Percentiles rank a stretch among this genome's conserved stretches.
Conservation (phyloP, 805 yeast genomes). For the Hanseniaspora valbyensis region DNA sequence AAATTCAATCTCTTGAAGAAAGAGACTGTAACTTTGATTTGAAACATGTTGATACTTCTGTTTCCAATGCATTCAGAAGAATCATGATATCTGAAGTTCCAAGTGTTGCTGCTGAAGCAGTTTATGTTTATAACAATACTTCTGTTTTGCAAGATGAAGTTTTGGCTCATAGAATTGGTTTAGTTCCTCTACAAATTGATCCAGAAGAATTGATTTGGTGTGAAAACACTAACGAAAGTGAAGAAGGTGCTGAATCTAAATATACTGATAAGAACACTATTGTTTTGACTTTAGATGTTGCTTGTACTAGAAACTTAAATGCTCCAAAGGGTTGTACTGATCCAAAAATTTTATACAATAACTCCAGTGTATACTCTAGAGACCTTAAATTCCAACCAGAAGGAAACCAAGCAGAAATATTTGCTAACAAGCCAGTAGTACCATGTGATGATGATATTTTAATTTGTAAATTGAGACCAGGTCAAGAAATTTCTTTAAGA, state of each 20-base stretch:
- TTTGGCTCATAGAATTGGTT: slow-evolving; percentile 86
- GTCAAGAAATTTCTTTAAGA: slow-evolving; percentile 84
- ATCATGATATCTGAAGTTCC: slow-evolving; percentile 97
- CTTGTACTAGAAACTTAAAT: slow-evolving; percentile 75
- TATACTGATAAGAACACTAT: slow-evolving; percentile 84
- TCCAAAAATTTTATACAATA: slow-evolving; percentile 73
- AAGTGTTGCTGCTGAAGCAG: slow-evolving; percentile 86
- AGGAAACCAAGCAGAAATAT: slow-evolving; percentile 68
- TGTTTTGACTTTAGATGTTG: slow-evolving; percentile 67
- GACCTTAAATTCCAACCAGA: slow-evolving; percentile 86
- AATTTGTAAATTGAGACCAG: slow-evolving; percentile 87
- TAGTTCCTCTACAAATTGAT: slow-evolving; percentile 79
- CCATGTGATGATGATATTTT: slow-evolving; percentile 83
- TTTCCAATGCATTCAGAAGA: slow-evolving; percentile 93
- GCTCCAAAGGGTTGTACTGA: slow-evolving; percentile 69
- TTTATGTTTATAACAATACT: slow-evolving; percentile 84
- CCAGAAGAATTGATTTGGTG: slow-evolving; percentile 86
- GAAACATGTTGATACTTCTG: slow-evolving; percentile 74
- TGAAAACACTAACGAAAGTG: slow-evolving; percentile 52
- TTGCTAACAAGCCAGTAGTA: slow-evolving; percentile 54
- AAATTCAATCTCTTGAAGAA: slow-evolving; percentile 53
- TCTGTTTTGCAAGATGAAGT: slow-evolving; percentile 97
- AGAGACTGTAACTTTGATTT: slow-evolving; percentile 79
- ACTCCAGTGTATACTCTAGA: slow-evolving; percentile 77
- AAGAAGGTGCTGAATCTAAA: slow-evolving; percentile 33